Conservation (phyloP, 23 red algal species). For the Gracilaria vermiculophylla region DNA sequence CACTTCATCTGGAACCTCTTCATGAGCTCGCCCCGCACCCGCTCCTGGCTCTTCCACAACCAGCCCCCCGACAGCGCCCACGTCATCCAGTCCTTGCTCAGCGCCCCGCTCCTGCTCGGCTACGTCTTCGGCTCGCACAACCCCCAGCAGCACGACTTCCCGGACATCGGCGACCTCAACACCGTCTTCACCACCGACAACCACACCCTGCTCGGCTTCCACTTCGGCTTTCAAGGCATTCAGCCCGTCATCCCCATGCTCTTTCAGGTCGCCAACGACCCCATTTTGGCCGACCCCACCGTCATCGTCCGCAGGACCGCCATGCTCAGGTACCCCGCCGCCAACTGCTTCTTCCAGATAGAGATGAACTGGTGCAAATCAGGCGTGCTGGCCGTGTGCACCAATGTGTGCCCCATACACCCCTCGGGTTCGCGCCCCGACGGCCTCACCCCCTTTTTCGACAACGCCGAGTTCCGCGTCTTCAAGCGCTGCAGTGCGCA, state of each 20-base stretch:
- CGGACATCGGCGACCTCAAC: conserved; percentile 56
- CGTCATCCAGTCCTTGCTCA: conserved; percentile 39
- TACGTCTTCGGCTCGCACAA: conserved; percentile 39
- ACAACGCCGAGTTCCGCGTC: conserved; percentile 28
- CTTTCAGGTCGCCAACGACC: conserved; percentile 48
- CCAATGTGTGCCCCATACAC: conserved; percentile 1
- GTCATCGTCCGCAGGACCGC: conserved; percentile 47
- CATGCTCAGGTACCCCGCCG: neutral
- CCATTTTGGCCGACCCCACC: conserved; percentile 27
- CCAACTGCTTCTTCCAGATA: conserved; percentile 33
- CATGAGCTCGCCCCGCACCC: conserved; percentile 32
- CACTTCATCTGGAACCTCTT: conserved; percentile 56
- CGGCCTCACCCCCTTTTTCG: conserved; percentile 27
- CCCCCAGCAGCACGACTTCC: conserved; percentile 22
- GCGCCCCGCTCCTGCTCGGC: conserved; percentile 37
- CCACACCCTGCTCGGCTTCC: conserved; percentile 48
- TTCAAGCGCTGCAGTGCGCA: conserved; percentile 20
- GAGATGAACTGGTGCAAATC: conserved; percentile 60
- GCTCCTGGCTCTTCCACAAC: conserved; percentile 53
- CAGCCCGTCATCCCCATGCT: conserved; percentile 46
- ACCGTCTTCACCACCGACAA: conserved; percentile 40
- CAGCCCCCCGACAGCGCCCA: conserved; percentile 20
- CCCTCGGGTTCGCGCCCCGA: neutral
- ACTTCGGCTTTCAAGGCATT: conserved; percentile 56
- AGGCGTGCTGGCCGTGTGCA: conserved; percentile 31